Evolutionary conservation across 208 protist species (phyloP).

Genomic region (Wallacemonas collosoma): DNA sequence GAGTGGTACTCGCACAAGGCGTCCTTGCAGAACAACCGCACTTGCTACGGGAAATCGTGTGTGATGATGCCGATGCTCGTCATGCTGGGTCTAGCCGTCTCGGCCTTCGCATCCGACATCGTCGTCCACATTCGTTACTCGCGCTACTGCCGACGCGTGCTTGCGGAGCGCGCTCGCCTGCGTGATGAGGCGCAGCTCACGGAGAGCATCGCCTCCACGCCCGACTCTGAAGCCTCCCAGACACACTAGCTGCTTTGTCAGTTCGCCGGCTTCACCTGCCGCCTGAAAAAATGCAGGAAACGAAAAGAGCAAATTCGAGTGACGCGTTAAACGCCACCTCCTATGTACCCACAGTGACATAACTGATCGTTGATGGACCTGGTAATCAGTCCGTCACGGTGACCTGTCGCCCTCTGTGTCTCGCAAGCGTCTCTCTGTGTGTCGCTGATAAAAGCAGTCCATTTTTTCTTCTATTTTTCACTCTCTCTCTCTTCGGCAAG

Average conservation of each 20-base stretch:
- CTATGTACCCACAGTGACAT: no score
- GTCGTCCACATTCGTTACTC: slow-evolving; percentile 43
- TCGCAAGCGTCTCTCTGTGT: no score
- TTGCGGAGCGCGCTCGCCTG: slow-evolving; percentile 52
- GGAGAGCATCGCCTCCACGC: neutral
- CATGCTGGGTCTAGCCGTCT: slow-evolving; percentile 31
- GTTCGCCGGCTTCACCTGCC: no score
- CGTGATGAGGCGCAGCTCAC: slow-evolving; percentile 20
- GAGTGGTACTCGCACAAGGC: slow-evolving; percentile 74
- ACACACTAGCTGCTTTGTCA: no score
- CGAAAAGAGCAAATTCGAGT: no score
- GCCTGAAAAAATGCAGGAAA: no score
- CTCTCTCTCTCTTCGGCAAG: neutral
- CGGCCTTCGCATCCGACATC: slow-evolving; percentile 32
- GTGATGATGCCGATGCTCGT: slow-evolving; percentile 51
- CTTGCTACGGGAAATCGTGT: slow-evolving; percentile 45
- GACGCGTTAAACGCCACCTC: no score
- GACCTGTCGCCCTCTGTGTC: neutral
- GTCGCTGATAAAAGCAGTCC: no score
- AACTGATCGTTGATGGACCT: neutral
- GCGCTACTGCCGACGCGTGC: slow-evolving; percentile 32
- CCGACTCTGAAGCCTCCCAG: neutral
- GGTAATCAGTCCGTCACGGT: neutral
- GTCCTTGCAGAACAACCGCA: slow-evolving; percentile 36
- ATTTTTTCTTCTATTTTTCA: neutral